Conservation (phyloP, 2,329 filamentous ascomycete species). For the Aspergillus ochraceus region DNA sequence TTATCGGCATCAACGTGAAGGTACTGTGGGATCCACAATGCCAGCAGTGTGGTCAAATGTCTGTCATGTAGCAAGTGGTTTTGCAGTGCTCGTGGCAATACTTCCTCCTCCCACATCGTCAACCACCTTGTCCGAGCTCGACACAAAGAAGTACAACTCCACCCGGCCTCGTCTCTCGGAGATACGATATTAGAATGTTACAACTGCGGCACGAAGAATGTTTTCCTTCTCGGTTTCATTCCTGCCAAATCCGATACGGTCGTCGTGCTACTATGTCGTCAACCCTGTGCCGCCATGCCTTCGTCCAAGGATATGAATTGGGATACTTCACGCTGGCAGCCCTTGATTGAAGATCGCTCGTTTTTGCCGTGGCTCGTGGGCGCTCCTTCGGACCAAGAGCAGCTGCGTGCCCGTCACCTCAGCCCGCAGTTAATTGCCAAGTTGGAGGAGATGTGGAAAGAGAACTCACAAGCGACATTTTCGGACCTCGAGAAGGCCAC, state of each 20-base stretch:
- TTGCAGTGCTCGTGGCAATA: conserved; percentile 94
- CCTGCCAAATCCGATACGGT: conserved; percentile 98
- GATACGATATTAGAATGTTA: conserved; percentile 98
- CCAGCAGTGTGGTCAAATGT: conserved; percentile 94
- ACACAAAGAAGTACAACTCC: conserved; percentile 97
- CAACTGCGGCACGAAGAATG: conserved; percentile 99
- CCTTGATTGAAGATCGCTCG: conserved; percentile 92
- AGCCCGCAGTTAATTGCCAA: conserved; percentile 94
- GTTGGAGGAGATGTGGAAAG: conserved; percentile 98
- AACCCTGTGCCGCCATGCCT: conserved; percentile 90
- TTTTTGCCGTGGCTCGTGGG: conserved; percentile 93
- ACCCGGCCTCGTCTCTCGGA: conserved; percentile 87
- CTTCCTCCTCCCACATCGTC: conserved; percentile 95
- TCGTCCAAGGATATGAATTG: conserved; percentile 99
- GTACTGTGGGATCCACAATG: conserved; percentile 96
- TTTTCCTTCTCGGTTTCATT: conserved; percentile 95
- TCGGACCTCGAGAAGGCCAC: conserved; percentile 88
- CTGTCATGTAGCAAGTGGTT: conserved; percentile 98
- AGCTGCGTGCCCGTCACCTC: conserved; percentile 89
- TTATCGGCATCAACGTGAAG: conserved; percentile 46
- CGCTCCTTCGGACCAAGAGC: conserved; percentile 87
- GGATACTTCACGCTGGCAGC: conserved; percentile 98
- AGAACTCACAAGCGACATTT: conserved; percentile 84
- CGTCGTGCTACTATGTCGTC: conserved; percentile 92
- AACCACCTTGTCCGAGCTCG: conserved; percentile 96